Percentiles rank a stretch among this genome's conserved stretches.
phyloP scores from a whole-genome alignment of 1,284 basidiomycete genomes.

The Phlebopus sp. region DNA sequence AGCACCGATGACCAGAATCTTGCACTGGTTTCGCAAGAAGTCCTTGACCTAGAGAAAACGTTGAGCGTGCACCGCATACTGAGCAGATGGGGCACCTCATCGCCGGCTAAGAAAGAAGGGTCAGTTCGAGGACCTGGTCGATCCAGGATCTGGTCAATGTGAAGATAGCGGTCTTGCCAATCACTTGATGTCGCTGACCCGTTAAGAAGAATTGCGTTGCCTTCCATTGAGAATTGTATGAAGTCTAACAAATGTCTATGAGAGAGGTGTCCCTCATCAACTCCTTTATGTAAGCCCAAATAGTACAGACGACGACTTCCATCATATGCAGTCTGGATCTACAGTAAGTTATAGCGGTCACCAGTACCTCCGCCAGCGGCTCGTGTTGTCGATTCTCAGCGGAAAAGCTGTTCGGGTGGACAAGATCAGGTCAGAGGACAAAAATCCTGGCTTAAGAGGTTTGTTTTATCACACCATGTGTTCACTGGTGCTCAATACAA shows the following conservation, averaged over 20 bases:
- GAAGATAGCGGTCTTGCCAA: slow-evolving; percentile 73
- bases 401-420: slow-evolving; percentile 87
- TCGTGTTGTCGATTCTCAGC: slow-evolving; percentile 86
- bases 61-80: slow-evolving; percentile 13
- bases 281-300: slow-evolving; percentile 23
- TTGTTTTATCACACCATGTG: slow-evolving; percentile 11
- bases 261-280: neutral
- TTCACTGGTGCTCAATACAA: slow-evolving; percentile 5
- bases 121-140: slow-evolving; percentile 80
- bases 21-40: slow-evolving; percentile 82
- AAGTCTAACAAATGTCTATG: slow-evolving; percentile 18
- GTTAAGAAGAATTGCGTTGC: slow-evolving; percentile 24
- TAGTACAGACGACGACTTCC: neutral
- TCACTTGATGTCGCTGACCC: slow-evolving; percentile 41
- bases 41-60: slow-evolving; percentile 68
- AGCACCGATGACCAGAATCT: slow-evolving; percentile 96
- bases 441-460: slow-evolving; percentile 92
- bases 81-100: slow-evolving; percentile 48
- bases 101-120: slow-evolving; percentile 69
- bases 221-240: slow-evolving; percentile 29
- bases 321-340: slow-evolving; percentile 32
- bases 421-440: slow-evolving; percentile 87
- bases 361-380: slow-evolving; percentile 78
- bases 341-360: slow-evolving; percentile 74
- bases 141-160: slow-evolving; percentile 81